Evolutionary conservation across 73 alveolate species (phyloP), one percentile per base, ranked within the genome.

Genomic region (Symbiodinium pilosum): DNA sequence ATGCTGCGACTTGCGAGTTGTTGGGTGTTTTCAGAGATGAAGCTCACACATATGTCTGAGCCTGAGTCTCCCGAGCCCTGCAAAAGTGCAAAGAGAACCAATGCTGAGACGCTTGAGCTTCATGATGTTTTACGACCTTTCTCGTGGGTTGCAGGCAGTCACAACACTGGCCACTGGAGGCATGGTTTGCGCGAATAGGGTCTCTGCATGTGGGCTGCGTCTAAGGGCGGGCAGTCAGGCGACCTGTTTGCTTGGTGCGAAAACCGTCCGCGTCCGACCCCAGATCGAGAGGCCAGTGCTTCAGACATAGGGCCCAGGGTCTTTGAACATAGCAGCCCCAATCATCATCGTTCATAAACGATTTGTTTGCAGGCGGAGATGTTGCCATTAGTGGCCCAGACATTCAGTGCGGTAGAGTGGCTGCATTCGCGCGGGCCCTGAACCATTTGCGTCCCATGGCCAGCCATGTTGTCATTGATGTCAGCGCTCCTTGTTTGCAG

Each of bases 191-290:
- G n/a, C n/a, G 24, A 9, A 9, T 39, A 6, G 5, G 11, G 36
- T 28, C n/a, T 83, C 26, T 14, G 0, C 40, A 40, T 42, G 91
- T 41, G 43, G 39, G 43, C 85, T 12, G 69, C 69, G n/a, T n/a
- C n/a, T n/a, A n/a, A n/a, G n/a, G n/a, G n/a, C n/a, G n/a, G 28
- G 30, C 3, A 11, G 85, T 11, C 39, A 91, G 97, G 97, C 81
- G 97, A 91, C 77, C 28, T 91, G 43, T 91, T 91, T 91, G 30
- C 97, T 81, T 91, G 97, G 97, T 91, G 97, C 84, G 77, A 68
- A 88, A 91, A 42, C 32, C 97, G 81, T n/a, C 97, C 87, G 32
- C 89, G 40, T n/a, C 97, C 97, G 38, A 91, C 97, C 24, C 73
- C 89, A n/a, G 97, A 91, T 42, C 75, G 97, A 6, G 97, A 91